A percentile compares a stretch with the other conserved stretches of the same genome.
Conservation (phyloP, 2,329 filamentous ascomycete genomes). For the Gaeumannomyces tritici region DNA sequence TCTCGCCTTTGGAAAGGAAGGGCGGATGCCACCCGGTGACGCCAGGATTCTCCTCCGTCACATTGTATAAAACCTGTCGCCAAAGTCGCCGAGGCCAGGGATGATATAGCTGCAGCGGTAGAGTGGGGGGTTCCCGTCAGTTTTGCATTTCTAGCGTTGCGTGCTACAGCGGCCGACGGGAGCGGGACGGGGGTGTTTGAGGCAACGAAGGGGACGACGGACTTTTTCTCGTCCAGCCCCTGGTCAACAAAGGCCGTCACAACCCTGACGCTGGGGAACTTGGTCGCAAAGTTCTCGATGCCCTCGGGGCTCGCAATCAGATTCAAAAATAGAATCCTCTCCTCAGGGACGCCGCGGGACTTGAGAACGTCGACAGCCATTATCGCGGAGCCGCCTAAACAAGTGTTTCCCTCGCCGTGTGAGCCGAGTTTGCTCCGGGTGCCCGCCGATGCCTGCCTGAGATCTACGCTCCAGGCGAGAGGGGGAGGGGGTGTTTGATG, state of each 20-base stretch:
- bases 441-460: too few relatives aligned
- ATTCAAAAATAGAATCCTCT: slow-evolving; percentile 92
- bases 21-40: not conserved
- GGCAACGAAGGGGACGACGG: not conserved
- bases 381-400: slow-evolving; percentile 77
- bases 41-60: slow-evolving; percentile 25
- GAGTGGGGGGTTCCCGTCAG: slow-evolving; percentile 18
- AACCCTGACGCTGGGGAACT: slow-evolving; percentile 81
- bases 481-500: not conserved
- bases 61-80: slow-evolving; percentile 90
- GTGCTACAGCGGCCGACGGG: not conserved
- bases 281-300: slow-evolving; percentile 77
- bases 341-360: slow-evolving; percentile 82
- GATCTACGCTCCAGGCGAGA: not conserved
- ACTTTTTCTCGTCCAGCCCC: slow-evolving; percentile 98
- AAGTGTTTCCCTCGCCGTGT: not conserved
- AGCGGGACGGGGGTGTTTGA: not conserved
- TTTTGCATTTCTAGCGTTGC: not conserved
- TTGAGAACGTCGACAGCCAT: slow-evolving; percentile 95
- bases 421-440: not conserved
- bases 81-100: slow-evolving; percentile 89
- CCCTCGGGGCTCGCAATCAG: slow-evolving; percentile 95
- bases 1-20: not conserved
- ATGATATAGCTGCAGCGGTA: slow-evolving; percentile 69
- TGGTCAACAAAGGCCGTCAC: slow-evolving; percentile 91